Percentiles rank a stretch among this genome's conserved stretches.
Evolutionary conservation across 2,329 filamentous ascomycete genomes (phyloP).

Genomic region (Fusarium tupiense): DNA sequence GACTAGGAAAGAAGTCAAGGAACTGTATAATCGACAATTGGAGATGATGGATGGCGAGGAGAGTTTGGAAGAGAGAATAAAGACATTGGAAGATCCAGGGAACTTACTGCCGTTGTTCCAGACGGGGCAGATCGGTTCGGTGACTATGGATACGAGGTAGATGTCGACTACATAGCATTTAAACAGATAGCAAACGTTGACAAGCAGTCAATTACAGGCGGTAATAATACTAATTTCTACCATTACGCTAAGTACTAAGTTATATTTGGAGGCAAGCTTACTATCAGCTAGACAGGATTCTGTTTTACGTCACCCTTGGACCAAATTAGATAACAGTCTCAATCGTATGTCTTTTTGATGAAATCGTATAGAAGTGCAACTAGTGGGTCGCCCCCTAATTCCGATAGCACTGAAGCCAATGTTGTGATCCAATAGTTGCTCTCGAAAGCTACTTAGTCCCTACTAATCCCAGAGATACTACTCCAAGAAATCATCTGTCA

Average conservation of each 20-base stretch:
- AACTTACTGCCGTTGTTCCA: background rate
- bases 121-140: background rate
- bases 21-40: slow-evolving; percentile 11
- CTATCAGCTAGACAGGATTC: fast-evolving
- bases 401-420: background rate
- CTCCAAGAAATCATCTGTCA: background rate
- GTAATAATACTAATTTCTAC: background rate
- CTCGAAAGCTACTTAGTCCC: background rate
- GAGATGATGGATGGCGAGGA: slow-evolving; percentile 25
- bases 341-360: too few species aligned
- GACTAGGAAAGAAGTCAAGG: background rate
- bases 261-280: fast-evolving
- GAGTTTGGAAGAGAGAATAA: slow-evolving; percentile 14
- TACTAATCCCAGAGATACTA: background rate
- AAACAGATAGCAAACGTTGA: fast-evolving
- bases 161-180: fast-evolving
- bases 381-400: too few species aligned
- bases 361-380: too few species aligned
- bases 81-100: background rate
- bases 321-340: too few species aligned
- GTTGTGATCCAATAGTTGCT: background rate
- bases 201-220: background rate
- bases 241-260: fast-evolving
- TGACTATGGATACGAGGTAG: slow-evolving; percentile 11
- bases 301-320: fast-evolving